These are phyloP conservation scores for Astrephomene gubernaculifera DNA, from an alignment of 139 green algal species.

Conservation along the genomic window DNA sequence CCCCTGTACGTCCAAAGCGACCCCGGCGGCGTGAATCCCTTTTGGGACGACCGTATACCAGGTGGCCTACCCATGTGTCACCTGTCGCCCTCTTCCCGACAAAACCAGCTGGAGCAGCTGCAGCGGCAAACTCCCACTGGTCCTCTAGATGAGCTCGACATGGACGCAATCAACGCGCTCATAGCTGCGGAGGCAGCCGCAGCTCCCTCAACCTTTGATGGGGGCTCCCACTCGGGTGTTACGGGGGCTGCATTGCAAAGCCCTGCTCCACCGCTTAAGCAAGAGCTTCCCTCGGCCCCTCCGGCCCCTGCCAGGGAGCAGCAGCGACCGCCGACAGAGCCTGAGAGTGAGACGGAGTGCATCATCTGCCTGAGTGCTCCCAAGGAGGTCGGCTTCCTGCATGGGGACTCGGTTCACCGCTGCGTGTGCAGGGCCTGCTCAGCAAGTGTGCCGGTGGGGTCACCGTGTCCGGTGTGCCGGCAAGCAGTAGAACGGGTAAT, in stretches of 20 bases:
- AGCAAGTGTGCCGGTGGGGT: neutral
- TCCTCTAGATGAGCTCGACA: neutral
- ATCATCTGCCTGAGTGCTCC: conserved; percentile 51
- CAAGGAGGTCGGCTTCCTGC: conserved; percentile 51
- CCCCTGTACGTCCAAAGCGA: conserved; percentile 23
- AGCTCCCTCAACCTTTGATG: too few species aligned
- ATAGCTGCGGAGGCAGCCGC: neutral
- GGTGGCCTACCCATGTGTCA: neutral
- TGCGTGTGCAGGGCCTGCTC: conserved; percentile 50
- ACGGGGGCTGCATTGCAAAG: neutral
- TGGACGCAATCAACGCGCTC: neutral
- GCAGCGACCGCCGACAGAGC: neutral
- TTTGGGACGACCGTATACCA: neutral
- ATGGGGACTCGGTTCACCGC: conserved; percentile 54
- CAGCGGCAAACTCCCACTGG: neutral
- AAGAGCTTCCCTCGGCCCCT: conserved; percentile 2
- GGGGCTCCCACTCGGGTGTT: neutral
- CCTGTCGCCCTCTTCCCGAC: too few species aligned
- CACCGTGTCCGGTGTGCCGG: conserved; percentile 52
- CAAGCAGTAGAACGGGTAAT: conserved; percentile 47
- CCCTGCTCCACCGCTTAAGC: neutral
- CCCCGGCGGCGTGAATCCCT: neutral
- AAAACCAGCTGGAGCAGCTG: too few species aligned
- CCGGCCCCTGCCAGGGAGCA: neutral
- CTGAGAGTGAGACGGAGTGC: conserved; percentile 37